Conservation (phyloP, 306 rosid species). For the Dryas alaskensis region DNA sequence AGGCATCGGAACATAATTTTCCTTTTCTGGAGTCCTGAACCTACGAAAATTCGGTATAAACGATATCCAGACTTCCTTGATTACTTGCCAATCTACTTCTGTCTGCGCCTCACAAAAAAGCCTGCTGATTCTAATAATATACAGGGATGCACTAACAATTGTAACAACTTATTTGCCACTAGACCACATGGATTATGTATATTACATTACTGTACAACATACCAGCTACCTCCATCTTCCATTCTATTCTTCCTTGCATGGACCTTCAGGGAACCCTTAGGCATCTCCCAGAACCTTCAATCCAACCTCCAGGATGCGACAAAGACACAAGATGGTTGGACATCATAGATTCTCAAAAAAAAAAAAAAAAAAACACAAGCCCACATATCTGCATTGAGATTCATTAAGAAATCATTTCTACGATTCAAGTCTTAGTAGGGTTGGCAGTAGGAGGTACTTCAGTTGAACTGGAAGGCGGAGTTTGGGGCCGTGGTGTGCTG, state of each 20-base stretch:
- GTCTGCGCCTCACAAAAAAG: constrained; percentile 25
- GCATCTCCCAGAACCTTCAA: constrained; percentile 46
- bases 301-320: constrained; percentile 40
- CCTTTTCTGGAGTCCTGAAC: background rate
- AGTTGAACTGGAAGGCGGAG: constrained; percentile 40
- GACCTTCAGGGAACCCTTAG: constrained; percentile 13
- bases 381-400: constrained; percentile 25
- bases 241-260: constrained; percentile 24
- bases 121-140: constrained; percentile 32
- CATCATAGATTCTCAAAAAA: constrained; percentile 43
- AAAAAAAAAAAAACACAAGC: background rate
- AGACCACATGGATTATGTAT: constrained; percentile 30
- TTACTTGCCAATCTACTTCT: constrained; percentile 27
- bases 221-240: constrained; percentile 31
- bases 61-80: background rate
- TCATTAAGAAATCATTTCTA: constrained; percentile 12
- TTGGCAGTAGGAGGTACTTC: constrained; percentile 51
- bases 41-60: background rate
- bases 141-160: constrained; percentile 38
- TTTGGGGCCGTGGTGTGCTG: constrained; percentile 42
- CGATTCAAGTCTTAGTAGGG: constrained; percentile 46
- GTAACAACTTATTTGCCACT: constrained; percentile 31
- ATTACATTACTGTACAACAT: constrained; percentile 61
- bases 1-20: background rate
- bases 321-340: constrained; percentile 34